Conservation (phyloP, 768 basidiomycete species). For the Candolleomyces eurysporus region DNA sequence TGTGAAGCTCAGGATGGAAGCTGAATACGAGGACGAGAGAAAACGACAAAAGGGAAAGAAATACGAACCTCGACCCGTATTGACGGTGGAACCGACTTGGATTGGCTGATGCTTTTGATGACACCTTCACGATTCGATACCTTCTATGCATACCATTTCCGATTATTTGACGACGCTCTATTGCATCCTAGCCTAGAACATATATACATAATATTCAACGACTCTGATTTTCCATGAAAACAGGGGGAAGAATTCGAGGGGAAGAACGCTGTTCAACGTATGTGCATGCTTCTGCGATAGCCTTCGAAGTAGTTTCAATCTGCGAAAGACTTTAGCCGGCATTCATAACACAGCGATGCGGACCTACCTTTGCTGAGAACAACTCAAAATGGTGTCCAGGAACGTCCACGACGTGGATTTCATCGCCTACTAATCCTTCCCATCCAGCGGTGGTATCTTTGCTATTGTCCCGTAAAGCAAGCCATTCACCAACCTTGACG, state of each 20-base stretch:
- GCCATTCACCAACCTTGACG: background rate
- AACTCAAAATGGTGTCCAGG: slow-evolving; percentile 2
- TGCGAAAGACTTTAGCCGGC: background rate
- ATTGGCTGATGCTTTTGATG: slow-evolving; percentile 11
- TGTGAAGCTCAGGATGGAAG: slow-evolving; percentile 54
- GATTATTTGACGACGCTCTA: too few relatives aligned
- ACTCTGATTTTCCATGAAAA: too few relatives aligned
- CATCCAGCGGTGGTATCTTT: background rate
- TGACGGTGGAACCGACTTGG: slow-evolving; percentile 22
- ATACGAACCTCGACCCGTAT: slow-evolving; percentile 22
- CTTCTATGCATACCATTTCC: too few relatives aligned
- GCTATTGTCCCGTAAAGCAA: background rate
- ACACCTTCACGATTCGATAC: too few relatives aligned
- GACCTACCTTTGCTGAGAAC: background rate
- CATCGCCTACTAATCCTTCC: background rate
- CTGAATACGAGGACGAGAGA: slow-evolving; percentile 34
- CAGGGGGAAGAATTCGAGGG: too few relatives aligned
- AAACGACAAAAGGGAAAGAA: slow-evolving; percentile 25
- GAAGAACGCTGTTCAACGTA: background rate
- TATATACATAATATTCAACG: too few relatives aligned
- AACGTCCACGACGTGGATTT: background rate
- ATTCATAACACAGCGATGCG: background rate
- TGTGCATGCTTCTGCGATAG: background rate
- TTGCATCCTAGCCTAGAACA: too few relatives aligned
- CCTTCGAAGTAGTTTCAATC: background rate